Base-by-base conservation (phyloP, 2,329 filamentous ascomycete genomes). In the Zasmidium cellare region DNA sequence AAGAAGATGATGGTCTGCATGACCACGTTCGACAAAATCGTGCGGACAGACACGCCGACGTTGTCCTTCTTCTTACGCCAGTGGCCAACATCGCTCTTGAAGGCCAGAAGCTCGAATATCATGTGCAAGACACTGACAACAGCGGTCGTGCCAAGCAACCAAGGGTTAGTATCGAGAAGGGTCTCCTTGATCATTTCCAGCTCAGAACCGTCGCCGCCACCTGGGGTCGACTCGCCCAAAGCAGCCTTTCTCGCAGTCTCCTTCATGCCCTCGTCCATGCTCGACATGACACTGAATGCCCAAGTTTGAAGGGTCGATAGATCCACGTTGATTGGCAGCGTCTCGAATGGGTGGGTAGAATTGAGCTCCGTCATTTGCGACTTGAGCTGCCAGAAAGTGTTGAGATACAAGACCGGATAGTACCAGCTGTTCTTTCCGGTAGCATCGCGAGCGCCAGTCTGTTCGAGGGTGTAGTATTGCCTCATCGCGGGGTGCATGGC, bases 21-120 rank as follows among this genome's bases (percentile, higher is more conserved):
- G 75, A 97, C 92, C 61, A 97, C 92, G 71, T 97, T 99, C 73
- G 91, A 92, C 57, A 99, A 81, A 70, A 99, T 99, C 28, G 93
- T 96, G 57, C 94, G 91, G 59, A 99, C 89, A 1, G 92, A 97
- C 47, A 96, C 96, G 63, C 94, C 94, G 24, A 99, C 90, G 58
- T 96, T 94, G 79, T 97, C 96, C 82, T 99, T 99, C 88, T 99
- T 99, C 81, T 97, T 97, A 72, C 92, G 91, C 86, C 94, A 99
- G 77, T 99, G 94, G 50, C 92, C 82, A 73, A 99, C 96, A 73
- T 99, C 94, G 72, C 89, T 96, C 71, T 96, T 96, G 80, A 99
- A 99, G 1, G 94, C 94, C 31, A 99, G 84, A 71, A 90, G 92
- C 77, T 99, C 94, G 63, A 99, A 93, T 66, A 99, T 80, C 83